Conservation (phyloP, 1,139 yeast species). For the Taphrina pruni region DNA sequence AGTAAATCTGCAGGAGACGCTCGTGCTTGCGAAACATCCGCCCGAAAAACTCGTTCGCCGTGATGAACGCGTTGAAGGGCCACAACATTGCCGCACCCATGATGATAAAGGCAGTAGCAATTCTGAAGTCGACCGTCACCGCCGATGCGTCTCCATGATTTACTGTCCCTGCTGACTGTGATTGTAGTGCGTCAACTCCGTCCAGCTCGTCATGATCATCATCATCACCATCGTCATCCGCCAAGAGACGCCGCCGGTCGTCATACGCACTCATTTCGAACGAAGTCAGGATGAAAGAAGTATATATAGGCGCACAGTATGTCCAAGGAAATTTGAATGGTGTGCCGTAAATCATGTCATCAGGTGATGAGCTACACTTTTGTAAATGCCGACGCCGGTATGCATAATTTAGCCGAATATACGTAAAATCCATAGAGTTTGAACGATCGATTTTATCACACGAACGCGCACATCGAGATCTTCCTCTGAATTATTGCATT, state of each 20-base stretch:
- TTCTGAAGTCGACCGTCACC: neutral
- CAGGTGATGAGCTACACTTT: neutral
- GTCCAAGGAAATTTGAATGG: neutral
- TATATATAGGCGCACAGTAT: no score
- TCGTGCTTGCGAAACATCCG: slow-evolving; percentile 65
- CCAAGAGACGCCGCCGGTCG: slow-evolving; percentile 11
- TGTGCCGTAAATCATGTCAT: no score
- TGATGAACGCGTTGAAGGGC: slow-evolving; percentile 96
- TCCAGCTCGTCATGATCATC: slow-evolving; percentile 11
- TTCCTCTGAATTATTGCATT: no score
- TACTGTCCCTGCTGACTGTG: neutral
- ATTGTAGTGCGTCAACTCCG: neutral
- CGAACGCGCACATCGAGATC: no score
- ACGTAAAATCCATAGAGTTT: no score
- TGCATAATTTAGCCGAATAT: neutral
- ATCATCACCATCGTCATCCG: slow-evolving; percentile 9
- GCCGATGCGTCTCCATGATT: no score
- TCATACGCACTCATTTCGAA: neutral
- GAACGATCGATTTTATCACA: no score
- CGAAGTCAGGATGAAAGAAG: neutral
- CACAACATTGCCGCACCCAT: slow-evolving; percentile 68
- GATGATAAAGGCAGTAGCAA: slow-evolving; percentile 26
- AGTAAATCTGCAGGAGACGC: slow-evolving; percentile 51
- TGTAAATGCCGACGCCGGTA: neutral
- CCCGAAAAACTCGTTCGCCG: slow-evolving; percentile 83